Evolutionary conservation across 345 rosid species (phyloP).

Genomic region (Citrus sinensis): DVS_A1.0 CM039164.1:25519001-25519500

Average conservation of each 20-base stretch:
- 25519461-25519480: not conserved
- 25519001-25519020: not conserved
- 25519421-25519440: not conserved
- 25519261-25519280: conserved; percentile 92
- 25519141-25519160: conserved; percentile 16
- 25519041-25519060: not conserved
- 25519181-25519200: conserved; percentile 44
- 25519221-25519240: conserved; percentile 82
- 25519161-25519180: conserved; percentile 68
- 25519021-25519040: not conserved
- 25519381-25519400: not conserved
- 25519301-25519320: conserved; percentile 75
- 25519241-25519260: conserved; percentile 79
- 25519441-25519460: not conserved
- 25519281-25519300: conserved; percentile 78
- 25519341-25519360: not conserved
- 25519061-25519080: not conserved
- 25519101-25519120: not conserved
- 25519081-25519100: not conserved
- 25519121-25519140: not conserved
- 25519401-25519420: not conserved
- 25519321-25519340: conserved; percentile 47
- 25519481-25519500: not conserved
- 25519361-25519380: not conserved
- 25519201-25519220: conserved; percentile 52